phyloP scores from a whole-genome alignment of 2,329 filamentous ascomycete genomes.

The Talaromyces sp. region DNA sequence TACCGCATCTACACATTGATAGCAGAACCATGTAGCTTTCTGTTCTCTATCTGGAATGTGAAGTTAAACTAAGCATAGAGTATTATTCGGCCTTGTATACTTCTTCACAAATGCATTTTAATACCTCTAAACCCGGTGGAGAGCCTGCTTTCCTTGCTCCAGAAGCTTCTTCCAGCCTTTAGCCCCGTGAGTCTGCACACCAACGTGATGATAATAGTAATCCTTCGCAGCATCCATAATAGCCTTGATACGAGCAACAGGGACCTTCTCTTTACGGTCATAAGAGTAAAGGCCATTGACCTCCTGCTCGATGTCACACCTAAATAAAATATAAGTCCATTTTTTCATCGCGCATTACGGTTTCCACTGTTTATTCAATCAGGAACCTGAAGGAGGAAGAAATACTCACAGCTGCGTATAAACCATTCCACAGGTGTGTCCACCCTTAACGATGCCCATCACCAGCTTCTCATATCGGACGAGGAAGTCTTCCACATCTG shows the following conservation, averaged over 20 bases:
- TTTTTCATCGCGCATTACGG: not conserved
- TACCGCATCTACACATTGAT: too few relatives aligned
- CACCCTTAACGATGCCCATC: slow-evolving; percentile 59
- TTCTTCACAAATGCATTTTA: too few relatives aligned
- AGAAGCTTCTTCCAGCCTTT: slow-evolving; percentile 23
- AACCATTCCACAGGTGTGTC: slow-evolving; percentile 64
- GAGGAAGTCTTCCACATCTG: slow-evolving; percentile 62
- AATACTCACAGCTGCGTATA: slow-evolving; percentile 65
- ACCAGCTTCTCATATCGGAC: slow-evolving; percentile 61
- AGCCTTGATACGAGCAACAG: slow-evolving; percentile 58
- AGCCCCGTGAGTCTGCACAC: slow-evolving; percentile 15
- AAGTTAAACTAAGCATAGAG: too few relatives aligned
- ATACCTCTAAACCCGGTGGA: slow-evolving; percentile 9
- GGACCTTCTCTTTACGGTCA: slow-evolving; percentile 63
- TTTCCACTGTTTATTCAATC: not conserved
- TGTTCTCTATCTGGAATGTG: not conserved
- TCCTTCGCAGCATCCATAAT: slow-evolving; percentile 59
- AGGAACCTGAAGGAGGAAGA: too few relatives aligned
- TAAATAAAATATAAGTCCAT: not conserved
- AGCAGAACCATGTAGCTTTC: not conserved
- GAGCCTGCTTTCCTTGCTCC: slow-evolving; percentile 14
- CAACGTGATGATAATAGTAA: slow-evolving; percentile 46
- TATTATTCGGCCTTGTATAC: too few relatives aligned
- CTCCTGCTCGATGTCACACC: slow-evolving; percentile 67
- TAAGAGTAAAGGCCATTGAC: slow-evolving; percentile 68